Percentiles rank a stretch among this genome's conserved stretches.
Conservation (phyloP, 768 basidiomycete species). For the Pleurotus djamor region DNA sequence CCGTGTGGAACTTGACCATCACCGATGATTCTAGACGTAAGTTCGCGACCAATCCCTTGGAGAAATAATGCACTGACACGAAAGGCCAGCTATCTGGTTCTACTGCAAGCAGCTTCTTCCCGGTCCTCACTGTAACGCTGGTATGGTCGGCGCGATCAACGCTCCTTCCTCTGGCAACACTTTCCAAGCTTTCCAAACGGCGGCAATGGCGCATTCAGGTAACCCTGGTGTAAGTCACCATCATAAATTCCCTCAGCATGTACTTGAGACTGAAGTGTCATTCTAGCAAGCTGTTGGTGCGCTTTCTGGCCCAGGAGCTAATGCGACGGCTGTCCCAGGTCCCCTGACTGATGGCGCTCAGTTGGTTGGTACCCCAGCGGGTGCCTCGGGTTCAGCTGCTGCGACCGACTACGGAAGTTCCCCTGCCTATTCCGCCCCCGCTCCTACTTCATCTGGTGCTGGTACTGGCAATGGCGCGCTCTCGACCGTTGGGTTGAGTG, state of each 20-base stretch:
- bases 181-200: slow-evolving; percentile 29
- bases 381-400: not conserved
- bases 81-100: slow-evolving; percentile 48
- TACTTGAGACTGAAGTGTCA: not conserved
- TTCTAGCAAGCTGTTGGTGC: slow-evolving; percentile 36
- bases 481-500: not conserved
- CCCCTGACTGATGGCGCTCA: slow-evolving; percentile 29
- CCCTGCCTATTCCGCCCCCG: not conserved
- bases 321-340: slow-evolving; percentile 41
- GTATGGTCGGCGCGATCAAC: slow-evolving; percentile 55
- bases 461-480: not conserved
- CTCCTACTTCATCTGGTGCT: not conserved
- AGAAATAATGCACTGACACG: not conserved
- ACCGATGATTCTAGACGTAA: slow-evolving; percentile 42
- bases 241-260: not conserved
- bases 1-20: slow-evolving; percentile 50
- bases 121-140: slow-evolving; percentile 37
- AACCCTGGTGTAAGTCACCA: slow-evolving; percentile 28
- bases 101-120: slow-evolving; percentile 31
- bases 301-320: slow-evolving; percentile 45
- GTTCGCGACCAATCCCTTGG: slow-evolving; percentile 14
- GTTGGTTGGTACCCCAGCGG: not conserved
- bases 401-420: no score
- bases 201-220: slow-evolving; percentile 26
- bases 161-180: slow-evolving; percentile 42